These are phyloP conservation scores for Magnolia changhungtana DNA, from an alignment of 164 flowering plant species.

Conservation along the genomic window DNA sequence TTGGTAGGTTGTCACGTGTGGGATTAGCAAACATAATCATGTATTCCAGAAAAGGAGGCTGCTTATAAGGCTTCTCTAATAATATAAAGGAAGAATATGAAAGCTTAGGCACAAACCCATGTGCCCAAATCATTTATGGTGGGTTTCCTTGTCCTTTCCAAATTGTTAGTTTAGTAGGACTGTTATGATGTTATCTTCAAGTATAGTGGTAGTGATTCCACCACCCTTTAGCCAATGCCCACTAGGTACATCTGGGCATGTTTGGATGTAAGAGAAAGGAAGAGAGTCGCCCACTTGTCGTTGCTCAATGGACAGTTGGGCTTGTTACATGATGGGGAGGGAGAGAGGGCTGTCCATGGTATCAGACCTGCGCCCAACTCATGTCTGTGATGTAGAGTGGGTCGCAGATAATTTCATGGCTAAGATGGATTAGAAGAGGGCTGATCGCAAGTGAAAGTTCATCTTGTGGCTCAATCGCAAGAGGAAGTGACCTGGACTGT, in stretches of 20 bases:
- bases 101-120: conserved; percentile 30
- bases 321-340: neutral
- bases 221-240: neutral
- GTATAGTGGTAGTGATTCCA: neutral
- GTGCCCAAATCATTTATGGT: conserved; percentile 66
- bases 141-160: conserved; percentile 33
- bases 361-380: too few species aligned
- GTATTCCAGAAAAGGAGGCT: neutral
- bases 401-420: too few species aligned
- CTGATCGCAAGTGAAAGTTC: too few species aligned
- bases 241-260: neutral
- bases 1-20: too few species aligned
- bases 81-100: neutral
- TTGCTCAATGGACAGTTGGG: neutral
- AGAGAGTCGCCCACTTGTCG: neutral
- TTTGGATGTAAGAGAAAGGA: neutral
- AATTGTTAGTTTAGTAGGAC: conserved; percentile 15
- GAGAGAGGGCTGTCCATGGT: too few species aligned
- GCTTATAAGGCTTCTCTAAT: neutral
- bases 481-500: too few species aligned
- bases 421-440: too few species aligned
- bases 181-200: conserved; percentile 4
- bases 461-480: too few species aligned
- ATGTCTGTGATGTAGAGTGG: too few species aligned
- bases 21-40: too few species aligned